Conservation (phyloP, 345 rosid species). For the Pelargonium nanum region DNA sequence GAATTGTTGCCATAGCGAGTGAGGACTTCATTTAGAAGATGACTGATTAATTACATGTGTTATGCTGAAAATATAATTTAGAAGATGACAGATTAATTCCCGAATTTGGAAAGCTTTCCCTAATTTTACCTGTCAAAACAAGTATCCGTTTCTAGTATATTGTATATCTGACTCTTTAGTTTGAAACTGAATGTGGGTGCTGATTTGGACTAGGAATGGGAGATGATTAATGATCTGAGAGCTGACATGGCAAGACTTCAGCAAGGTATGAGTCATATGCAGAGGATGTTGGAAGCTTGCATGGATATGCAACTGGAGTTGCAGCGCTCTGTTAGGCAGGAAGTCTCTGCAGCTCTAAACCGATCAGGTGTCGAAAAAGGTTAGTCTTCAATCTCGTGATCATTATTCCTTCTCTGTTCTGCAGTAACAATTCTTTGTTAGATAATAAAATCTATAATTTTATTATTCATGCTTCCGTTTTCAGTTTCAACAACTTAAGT, state of each 20-base stretch:
- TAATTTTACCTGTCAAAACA: conserved; percentile 2
- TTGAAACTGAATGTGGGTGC: conserved; percentile 11
- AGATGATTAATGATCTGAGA: conserved; percentile 80
- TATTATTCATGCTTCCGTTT: too few relatives aligned
- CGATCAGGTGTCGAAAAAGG: conserved; percentile 69
- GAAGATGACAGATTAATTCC: too few relatives aligned
- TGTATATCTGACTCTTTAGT: neutral
- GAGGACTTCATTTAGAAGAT: neutral
- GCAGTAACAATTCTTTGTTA: neutral
- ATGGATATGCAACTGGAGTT: conserved; percentile 99
- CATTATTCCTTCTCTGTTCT: neutral
- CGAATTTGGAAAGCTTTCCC: too few relatives aligned
- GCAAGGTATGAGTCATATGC: conserved; percentile 99
- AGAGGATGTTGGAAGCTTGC: conserved; percentile 95
- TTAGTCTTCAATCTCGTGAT: conserved; percentile 10
- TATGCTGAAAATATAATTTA: neutral
- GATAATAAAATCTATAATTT: neutral
- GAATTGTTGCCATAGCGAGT: neutral
- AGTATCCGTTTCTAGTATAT: neutral
- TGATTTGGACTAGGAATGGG: conserved; percentile 74
- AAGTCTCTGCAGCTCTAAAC: conserved; percentile 94
- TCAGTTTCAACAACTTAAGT: neutral
- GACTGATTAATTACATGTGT: neutral
- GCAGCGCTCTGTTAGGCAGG: conserved; percentile 97
- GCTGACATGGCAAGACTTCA: conserved; percentile 91